Base-by-base conservation (phyloP, 257 asterid genomes). In the Jacaranda copaia region DNA sequence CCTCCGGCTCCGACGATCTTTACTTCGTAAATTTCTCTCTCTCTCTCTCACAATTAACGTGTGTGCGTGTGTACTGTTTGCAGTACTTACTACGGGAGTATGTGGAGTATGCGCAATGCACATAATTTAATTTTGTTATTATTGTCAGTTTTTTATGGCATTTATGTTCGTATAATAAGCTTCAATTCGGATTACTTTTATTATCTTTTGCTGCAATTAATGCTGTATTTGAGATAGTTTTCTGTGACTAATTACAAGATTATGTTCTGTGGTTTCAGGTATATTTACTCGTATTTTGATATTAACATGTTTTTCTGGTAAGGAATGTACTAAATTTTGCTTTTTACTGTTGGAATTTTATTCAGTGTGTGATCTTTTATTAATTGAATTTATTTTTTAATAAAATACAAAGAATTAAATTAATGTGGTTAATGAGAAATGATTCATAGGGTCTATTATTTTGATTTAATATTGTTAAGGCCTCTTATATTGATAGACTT, bases 1-100 rank as follows among this genome's bases (percentile, higher is more conserved):
- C 85, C 32, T 25, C 32, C 49, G 13, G 48, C 77, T 35, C 81
- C 35, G 69, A 79, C 66, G 82, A 84, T 75, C 76, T 76, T 69
- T 2, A 61, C 63, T 73, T 25, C n/a, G 89, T 88, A 60, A 72
- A 88, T 75, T 1, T 62, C 60, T 35, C 12, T 25, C 38, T n/a
- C 8, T 69, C 20, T 51, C 1, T 12, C 45, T 2, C 32, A 0
- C 32, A 25, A 25, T 61, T 42, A 4, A 25, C 2, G 56, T 76
- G 14, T 40, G 20, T 39, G n/a, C 38, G 43, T 64, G 20, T 42
- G 67, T 16, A 3, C 58, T 15, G 18, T 36, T 57, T 64, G 32
- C 7, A 14, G 70, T 72, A 13, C 14, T 63, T 65, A 43, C 4
- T 65, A n/a, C 35, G 5, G 20, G 19, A 61, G 68, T 61, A 43